Percentiles rank a stretch among this genome's conserved stretches.
Evolutionary conservation across 164 flowering plant genomes (phyloP).

Genomic region (Dillenia suffruticosa): DNA sequence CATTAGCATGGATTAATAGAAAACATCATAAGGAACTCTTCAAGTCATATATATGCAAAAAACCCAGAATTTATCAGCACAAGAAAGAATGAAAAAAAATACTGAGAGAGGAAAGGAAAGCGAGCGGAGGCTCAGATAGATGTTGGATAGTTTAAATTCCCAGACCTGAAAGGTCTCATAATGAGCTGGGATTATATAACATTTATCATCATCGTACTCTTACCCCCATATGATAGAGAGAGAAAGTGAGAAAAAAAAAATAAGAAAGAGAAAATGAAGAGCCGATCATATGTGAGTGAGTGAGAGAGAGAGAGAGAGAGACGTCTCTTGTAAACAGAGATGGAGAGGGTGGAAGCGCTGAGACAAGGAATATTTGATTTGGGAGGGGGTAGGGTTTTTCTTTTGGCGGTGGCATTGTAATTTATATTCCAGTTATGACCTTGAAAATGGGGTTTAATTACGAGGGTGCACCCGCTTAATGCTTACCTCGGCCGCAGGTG

Average conservation of each 20-base stretch:
- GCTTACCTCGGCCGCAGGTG: no score
- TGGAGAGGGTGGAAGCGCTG: not conserved
- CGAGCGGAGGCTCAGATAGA: no score
- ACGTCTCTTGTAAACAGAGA: not conserved
- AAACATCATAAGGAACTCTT: slow-evolving; percentile 4
- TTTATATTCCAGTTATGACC: no score
- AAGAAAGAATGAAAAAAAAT: no score
- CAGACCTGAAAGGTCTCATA: slow-evolving; percentile 2
- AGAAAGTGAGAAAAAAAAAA: not conserved
- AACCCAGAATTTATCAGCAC: no score
- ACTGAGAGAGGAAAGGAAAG: no score
- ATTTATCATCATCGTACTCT: not conserved
- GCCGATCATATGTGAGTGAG: not conserved
- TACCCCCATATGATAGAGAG: not conserved
- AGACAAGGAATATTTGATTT: not conserved
- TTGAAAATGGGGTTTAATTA: no score
- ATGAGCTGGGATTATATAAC: slow-evolving; percentile 12
- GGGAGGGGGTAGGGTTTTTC: no score
- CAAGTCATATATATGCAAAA: no score
- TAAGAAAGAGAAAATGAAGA: not conserved
- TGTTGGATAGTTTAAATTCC: no score
- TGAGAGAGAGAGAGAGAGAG: not conserved
- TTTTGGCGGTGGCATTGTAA: no score
- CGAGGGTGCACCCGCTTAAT: no score
- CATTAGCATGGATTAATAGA: slow-evolving; percentile 3